A percentile compares a stretch with the other conserved stretches of the same genome.
Conservation (phyloP, 2,329 filamentous ascomycete species). For the Macrophomina tecta region DNA sequence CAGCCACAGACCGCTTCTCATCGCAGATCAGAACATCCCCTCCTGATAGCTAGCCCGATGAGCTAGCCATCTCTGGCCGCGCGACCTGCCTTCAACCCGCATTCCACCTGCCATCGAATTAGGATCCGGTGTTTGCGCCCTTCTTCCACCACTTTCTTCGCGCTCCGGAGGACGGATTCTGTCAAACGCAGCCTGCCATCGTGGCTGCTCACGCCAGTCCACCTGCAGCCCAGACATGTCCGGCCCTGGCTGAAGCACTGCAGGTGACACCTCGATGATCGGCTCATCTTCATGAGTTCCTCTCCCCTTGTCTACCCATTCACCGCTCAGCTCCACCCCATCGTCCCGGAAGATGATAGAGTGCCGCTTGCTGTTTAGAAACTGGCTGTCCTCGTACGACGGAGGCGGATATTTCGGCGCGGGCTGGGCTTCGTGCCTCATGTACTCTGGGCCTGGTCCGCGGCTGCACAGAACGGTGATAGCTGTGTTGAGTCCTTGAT, state of each 20-base stretch:
- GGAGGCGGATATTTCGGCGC: slow-evolving; percentile 1
- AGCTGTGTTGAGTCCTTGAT: slow-evolving; percentile 28
- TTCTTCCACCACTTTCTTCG: neutral
- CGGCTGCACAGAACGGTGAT: neutral
- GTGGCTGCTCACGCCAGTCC: neutral
- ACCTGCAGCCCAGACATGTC: neutral
- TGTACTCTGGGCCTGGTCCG: neutral
- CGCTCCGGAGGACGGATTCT: neutral
- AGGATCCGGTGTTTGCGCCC: neutral
- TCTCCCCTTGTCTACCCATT: neutral
- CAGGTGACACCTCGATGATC: slow-evolving; percentile 1
- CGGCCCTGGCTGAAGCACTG: neutral
- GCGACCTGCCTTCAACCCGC: slow-evolving; percentile 6
- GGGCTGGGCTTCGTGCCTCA: neutral
- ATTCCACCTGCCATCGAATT: neutral
- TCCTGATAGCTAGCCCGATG: neutral
- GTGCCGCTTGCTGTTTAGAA: slow-evolving; percentile 1
- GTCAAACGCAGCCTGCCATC: neutral
- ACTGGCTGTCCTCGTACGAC: slow-evolving; percentile 6
- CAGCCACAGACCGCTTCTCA: neutral
- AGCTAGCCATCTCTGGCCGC: slow-evolving; percentile 3
- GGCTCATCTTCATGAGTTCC: neutral
- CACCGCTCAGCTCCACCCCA: neutral
- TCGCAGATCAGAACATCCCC: neutral
- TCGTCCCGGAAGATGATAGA: neutral